phyloP scores from a whole-genome alignment of 2,329 filamentous ascomycete genomes.

The Botryosphaeria dothidea region DNA sequence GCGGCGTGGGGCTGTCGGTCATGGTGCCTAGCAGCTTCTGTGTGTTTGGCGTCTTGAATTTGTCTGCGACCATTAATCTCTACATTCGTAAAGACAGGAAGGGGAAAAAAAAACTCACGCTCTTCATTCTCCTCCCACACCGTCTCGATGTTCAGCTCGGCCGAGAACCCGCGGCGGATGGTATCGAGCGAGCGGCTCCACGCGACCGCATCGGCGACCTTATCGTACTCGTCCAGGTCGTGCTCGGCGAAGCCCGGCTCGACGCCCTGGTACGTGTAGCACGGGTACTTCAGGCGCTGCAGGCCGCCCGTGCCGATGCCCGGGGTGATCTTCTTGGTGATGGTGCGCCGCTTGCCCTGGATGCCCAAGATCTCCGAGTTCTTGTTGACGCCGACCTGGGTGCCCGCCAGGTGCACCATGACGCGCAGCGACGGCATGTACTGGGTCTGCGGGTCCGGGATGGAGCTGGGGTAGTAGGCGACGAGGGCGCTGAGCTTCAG shows the following conservation, averaged over 20 bases:
- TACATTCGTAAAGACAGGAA: slow-evolving; percentile 1
- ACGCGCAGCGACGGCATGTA: slow-evolving; percentile 49
- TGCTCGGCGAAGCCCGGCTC: slow-evolving; percentile 70
- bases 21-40: slow-evolving; percentile 42
- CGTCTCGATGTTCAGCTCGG: slow-evolving; percentile 48
- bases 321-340: slow-evolving; percentile 50
- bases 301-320: slow-evolving; percentile 53
- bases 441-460: slow-evolving; percentile 53
- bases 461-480: slow-evolving; percentile 63
- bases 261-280: slow-evolving; percentile 58
- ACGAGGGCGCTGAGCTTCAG: slow-evolving; percentile 59
- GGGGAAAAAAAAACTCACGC: slow-evolving; percentile 23
- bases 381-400: slow-evolving; percentile 50
- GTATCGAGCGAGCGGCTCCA: slow-evolving; percentile 66
- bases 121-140: slow-evolving; percentile 46
- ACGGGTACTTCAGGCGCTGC: slow-evolving; percentile 44
- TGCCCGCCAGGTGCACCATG: slow-evolving; percentile 59
- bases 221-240: slow-evolving; percentile 68
- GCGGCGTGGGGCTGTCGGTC: slow-evolving; percentile 35
- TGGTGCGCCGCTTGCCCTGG: slow-evolving; percentile 51
- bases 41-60: slow-evolving; percentile 37
- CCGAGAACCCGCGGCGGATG: slow-evolving; percentile 61
- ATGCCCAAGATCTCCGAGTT: slow-evolving; percentile 55
- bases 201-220: slow-evolving; percentile 64
- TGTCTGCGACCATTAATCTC: slow-evolving; percentile 27